Conservation (phyloP, 2,329 filamentous ascomycete genomes). For the Ophioceras dolichostomum region DNA sequence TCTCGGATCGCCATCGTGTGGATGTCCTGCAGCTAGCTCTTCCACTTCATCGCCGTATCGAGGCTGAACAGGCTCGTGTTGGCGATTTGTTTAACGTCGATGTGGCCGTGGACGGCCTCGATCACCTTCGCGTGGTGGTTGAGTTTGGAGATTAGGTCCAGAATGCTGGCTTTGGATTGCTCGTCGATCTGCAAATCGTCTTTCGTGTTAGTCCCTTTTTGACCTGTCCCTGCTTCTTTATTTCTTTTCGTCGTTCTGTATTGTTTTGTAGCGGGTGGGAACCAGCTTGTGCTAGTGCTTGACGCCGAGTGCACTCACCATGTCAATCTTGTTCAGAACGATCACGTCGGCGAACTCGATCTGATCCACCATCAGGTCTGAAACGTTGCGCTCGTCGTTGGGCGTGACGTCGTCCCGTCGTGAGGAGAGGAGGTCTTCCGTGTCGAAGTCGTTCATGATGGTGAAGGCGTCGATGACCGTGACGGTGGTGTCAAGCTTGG, state of each 20-base stretch:
- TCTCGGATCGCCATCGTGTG: constrained; percentile 54
- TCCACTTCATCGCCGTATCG: constrained; percentile 48
- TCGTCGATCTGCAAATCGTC: too few species aligned
- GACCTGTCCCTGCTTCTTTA: constrained; percentile 10
- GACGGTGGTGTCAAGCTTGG: constrained; percentile 57
- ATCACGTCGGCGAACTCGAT: constrained; percentile 69
- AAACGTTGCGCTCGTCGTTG: constrained; percentile 63
- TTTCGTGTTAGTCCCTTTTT: too few species aligned
- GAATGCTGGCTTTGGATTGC: constrained; percentile 33
- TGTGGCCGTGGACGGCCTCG: constrained; percentile 43
- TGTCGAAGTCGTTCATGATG: constrained; percentile 61
- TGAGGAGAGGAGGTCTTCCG: constrained; percentile 52
- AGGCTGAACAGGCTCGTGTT: constrained; percentile 55
- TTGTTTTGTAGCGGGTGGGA: too few species aligned
- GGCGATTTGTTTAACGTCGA: constrained; percentile 51
- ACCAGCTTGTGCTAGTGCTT: too few species aligned
- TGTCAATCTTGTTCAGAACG: constrained; percentile 58
- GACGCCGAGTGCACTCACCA: constrained; percentile 34
- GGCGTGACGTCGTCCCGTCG: constrained; percentile 48
- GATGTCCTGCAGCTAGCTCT: constrained; percentile 59
- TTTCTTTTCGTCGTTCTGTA: too few species aligned
- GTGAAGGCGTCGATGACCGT: constrained; percentile 65
- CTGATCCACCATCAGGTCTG: constrained; percentile 64
- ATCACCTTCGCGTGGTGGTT: constrained; percentile 57
- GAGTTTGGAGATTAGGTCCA: constrained; percentile 43